Evolutionary conservation across 208 protist genomes (phyloP), one percentile per base, ranked within the genome.

Genomic region (Borovskyia barvae): DNA sequence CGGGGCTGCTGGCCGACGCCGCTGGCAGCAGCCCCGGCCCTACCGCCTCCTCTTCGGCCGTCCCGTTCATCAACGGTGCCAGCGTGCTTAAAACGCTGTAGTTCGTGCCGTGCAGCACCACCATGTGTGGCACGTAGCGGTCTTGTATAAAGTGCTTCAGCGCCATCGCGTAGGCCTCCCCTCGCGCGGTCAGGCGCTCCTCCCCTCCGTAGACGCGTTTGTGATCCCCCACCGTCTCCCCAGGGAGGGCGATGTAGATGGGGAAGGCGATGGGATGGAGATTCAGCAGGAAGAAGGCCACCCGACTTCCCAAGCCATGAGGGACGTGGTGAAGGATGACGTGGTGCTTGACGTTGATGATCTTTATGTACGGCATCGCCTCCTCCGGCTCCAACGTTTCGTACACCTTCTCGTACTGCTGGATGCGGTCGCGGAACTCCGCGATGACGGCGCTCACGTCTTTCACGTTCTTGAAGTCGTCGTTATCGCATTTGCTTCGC

Each of bases 381-480:
- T 92, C 82, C 30, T 55, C 55, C 32, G 66, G 58, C 36, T 90
- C 75, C 4, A 93, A 73, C 15, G 87, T 80, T 51, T 96, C 87
- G 62, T 96, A 96, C 8, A 96, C 90, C 39, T 88, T 86, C 50
- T 96, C 90, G 70, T 96, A 96, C 63, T 96, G 72, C 17, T 48
- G 42, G 54, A 93, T 94, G 41, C 90, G 85, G 19, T 72, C 78
- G 17, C 81, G 65, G 58, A 96, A 96, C 43, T 92, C 79, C 17
- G 69, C 51, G 48, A 94, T 87, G n/a, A 91, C 84, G 40, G 75
- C 72, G 58, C 39, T 77, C 35, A 84, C 86, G 66, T 94, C 82
- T n/a, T 67, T 81, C 15, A 89, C 75, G 51, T 80, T 70, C 47
- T 87, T 90, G 75, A 95, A 96, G 72, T 96, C 90, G 53, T 91